phyloP scores from a whole-genome alignment of 768 basidiomycete species.

The Xerocomus potaroensis region DNA sequence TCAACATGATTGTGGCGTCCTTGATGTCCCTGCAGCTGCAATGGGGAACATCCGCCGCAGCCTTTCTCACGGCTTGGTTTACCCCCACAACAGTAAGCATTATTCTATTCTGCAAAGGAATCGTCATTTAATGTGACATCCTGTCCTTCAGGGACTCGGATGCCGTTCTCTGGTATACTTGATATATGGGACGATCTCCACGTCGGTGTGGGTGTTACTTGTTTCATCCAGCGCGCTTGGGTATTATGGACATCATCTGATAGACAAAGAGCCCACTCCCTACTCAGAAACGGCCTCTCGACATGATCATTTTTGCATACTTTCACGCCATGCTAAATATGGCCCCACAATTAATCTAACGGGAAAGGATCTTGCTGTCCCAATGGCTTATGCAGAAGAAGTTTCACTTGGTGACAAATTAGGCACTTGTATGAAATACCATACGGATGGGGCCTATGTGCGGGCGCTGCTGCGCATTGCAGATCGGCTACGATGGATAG shows the following conservation, averaged over 20 bases:
- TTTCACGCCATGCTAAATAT: too few relatives aligned
- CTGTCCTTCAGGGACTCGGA: conserved; percentile 32
- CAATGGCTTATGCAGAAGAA: too few relatives aligned
- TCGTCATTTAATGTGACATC: too few relatives aligned
- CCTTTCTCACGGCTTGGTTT: conserved; percentile 13
- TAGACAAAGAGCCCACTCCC: not conserved
- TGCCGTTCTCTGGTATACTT: conserved; percentile 33
- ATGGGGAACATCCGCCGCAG: conserved; percentile 23
- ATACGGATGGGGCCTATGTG: too few relatives aligned
- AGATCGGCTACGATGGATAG: too few relatives aligned
- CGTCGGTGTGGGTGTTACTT: conserved; percentile 29
- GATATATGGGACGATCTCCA: conserved; percentile 29
- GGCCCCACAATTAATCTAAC: too few relatives aligned
- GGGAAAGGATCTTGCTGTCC: too few relatives aligned
- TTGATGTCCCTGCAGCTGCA: conserved; percentile 28
- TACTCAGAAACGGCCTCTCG: too few relatives aligned
- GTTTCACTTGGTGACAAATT: too few relatives aligned
- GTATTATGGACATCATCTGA: conserved; percentile 3
- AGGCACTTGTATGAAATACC: too few relatives aligned
- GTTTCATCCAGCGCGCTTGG: conserved; percentile 23
- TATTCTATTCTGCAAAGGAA: too few relatives aligned
- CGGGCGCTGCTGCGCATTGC: too few relatives aligned
- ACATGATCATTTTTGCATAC: not conserved
- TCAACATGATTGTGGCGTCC: conserved; percentile 30
- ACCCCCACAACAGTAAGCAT: conserved; percentile 5